These are phyloP conservation scores for Panicum miliaceum DNA, from an alignment of 176 grass and related monocot genomes.

Conservation along the genomic window DNA sequence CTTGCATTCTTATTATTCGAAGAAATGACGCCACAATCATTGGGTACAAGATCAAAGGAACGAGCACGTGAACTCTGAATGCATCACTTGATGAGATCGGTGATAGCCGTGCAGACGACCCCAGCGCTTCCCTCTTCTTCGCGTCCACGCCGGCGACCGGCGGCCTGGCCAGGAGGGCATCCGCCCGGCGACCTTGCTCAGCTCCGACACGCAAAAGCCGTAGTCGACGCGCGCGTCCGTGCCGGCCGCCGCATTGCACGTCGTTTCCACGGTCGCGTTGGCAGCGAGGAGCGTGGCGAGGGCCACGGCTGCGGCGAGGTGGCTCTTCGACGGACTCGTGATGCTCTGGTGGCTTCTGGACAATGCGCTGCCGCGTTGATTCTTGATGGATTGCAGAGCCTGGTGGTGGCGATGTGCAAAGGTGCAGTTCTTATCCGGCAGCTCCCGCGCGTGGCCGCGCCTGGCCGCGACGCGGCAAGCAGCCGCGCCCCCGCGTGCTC, in stretches of 20 bases:
- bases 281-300: background rate
- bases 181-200: slow-evolving; percentile 5
- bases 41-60: background rate
- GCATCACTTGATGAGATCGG: slow-evolving; percentile 36
- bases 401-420: background rate
- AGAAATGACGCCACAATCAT: background rate
- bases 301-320: background rate
- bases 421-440: no score
- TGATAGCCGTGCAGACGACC: slow-evolving; percentile 21
- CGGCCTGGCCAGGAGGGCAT: background rate
- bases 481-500: no score
- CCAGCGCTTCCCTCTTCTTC: background rate
- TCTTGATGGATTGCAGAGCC: background rate
- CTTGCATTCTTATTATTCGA: background rate
- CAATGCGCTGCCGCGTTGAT: background rate
- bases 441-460: no score
- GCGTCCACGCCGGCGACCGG: background rate
- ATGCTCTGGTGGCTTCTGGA: background rate
- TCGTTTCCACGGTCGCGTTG: slow-evolving; percentile 45
- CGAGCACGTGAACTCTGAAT: background rate
- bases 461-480: no score
- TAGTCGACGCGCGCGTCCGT: slow-evolving; percentile 33
- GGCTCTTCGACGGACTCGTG: background rate
- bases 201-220: slow-evolving; percentile 55
- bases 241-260: slow-evolving; percentile 50